A percentile compares a stretch with the other conserved stretches of the same genome.
These are phyloP conservation scores for Chaetoceros tenuissimus DNA, from an alignment of 108 stramenopile species.

Conservation along the genomic window DNA sequence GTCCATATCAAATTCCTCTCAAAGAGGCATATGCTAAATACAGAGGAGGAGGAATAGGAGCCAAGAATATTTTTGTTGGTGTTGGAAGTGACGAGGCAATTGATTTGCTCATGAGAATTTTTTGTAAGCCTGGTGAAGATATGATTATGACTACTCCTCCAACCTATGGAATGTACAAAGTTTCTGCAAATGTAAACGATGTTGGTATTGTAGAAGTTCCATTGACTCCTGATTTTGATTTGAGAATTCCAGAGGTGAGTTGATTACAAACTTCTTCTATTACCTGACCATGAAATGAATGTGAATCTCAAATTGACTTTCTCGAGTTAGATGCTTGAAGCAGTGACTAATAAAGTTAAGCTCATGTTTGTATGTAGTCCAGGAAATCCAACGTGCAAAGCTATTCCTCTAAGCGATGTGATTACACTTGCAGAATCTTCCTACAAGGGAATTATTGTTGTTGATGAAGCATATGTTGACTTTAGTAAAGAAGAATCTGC, in stretches of 20 bases:
- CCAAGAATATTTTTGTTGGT: constrained; percentile 90
- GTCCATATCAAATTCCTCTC: constrained; percentile 77
- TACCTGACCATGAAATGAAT: not conserved
- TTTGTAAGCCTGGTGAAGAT: constrained; percentile 80
- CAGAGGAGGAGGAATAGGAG: constrained; percentile 42
- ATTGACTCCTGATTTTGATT: constrained; percentile 70
- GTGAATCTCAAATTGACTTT: not conserved
- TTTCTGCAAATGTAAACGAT: constrained; percentile 93
- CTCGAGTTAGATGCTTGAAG: constrained; percentile 41
- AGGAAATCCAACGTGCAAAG: constrained; percentile 91
- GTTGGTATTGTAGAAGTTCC: constrained; percentile 65
- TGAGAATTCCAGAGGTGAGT: constrained; percentile 57
- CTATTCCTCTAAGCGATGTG: constrained; percentile 67
- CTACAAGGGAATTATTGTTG: constrained; percentile 73
- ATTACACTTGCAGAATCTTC: constrained; percentile 40
- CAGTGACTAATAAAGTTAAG: constrained; percentile 69
- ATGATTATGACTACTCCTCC: constrained; percentile 87
- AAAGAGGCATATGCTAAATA: constrained; percentile 67
- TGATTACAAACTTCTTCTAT: not conserved
- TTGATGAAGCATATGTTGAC: constrained; percentile 96
- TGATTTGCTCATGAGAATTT: constrained; percentile 91
- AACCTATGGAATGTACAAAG: constrained; percentile 97
- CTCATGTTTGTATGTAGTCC: constrained; percentile 91
- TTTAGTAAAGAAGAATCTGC: constrained; percentile 47
- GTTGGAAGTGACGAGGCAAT: constrained; percentile 97